A percentile compares a stretch with the other conserved stretches of the same genome.
Conservation (phyloP, 768 basidiomycete species). For the Mycena belliarum region DNA sequence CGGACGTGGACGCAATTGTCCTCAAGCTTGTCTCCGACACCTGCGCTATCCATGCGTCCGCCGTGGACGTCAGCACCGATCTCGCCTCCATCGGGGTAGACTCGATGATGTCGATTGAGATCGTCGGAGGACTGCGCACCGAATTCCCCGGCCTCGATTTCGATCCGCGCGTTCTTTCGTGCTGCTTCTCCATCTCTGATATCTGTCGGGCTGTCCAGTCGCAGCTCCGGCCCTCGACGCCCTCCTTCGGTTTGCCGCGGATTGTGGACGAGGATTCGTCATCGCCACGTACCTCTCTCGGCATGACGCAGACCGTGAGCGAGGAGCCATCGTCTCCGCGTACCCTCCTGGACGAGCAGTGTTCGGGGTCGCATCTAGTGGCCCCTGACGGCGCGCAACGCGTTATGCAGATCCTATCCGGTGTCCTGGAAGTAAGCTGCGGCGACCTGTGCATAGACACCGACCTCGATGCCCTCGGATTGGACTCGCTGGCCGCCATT, state of each 20-base stretch:
- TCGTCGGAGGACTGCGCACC: slow-evolving; percentile 38
- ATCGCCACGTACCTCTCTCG: slow-evolving; percentile 44
- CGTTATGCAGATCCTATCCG: slow-evolving; percentile 43
- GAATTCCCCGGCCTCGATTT: slow-evolving; percentile 35
- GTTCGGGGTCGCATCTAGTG: slow-evolving; percentile 23
- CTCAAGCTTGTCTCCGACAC: slow-evolving; percentile 40
- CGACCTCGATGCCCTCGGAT: slow-evolving; percentile 52
- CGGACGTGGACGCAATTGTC: slow-evolving; percentile 32
- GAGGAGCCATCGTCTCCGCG: slow-evolving; percentile 35
- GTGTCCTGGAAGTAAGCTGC: slow-evolving; percentile 45
- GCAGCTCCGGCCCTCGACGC: slow-evolving; percentile 4
- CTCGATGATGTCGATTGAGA: slow-evolving; percentile 65
- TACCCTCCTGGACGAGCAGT: slow-evolving; percentile 42
- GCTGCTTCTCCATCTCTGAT: slow-evolving; percentile 38
- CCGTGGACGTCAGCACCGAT: slow-evolving; percentile 38
- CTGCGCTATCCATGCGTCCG: slow-evolving; percentile 39
- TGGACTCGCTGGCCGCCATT: slow-evolving; percentile 67
- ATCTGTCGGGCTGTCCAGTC: slow-evolving; percentile 32
- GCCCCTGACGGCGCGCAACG: slow-evolving; percentile 28
- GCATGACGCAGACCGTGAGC: slow-evolving; percentile 9
- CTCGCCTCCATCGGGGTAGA: slow-evolving; percentile 61
- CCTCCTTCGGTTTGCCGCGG: too few species aligned
- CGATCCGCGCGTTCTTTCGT: slow-evolving; percentile 31
- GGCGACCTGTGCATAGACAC: slow-evolving; percentile 44
- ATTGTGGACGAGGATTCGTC: slow-evolving; percentile 22